These are phyloP conservation scores for Globisporangium solare DNA, from an alignment of 352 stramenopile species.

Conservation along the genomic window DNA sequence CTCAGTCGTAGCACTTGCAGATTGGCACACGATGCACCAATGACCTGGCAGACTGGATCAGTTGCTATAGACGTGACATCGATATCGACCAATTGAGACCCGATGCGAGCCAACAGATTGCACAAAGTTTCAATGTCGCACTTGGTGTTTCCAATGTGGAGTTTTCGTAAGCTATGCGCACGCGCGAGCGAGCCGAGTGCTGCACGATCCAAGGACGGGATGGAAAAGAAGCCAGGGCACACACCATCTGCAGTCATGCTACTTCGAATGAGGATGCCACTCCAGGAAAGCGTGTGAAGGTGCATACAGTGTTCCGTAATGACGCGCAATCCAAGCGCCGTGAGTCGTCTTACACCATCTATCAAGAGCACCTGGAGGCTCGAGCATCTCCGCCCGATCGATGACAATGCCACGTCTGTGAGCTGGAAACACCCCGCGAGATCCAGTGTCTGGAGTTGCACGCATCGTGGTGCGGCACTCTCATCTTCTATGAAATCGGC, in stretches of 20 bases:
- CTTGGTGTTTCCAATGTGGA: conserved; percentile 53
- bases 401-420: conserved; percentile 38
- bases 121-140: conserved; percentile 50
- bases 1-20: conserved; percentile 51
- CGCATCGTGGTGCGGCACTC: conserved; percentile 27
- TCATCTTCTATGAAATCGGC: conserved; percentile 26
- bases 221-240: conserved; percentile 54
- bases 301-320: conserved; percentile 32
- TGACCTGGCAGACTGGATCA: conserved; percentile 43
- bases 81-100: conserved; percentile 36
- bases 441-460: conserved; percentile 39
- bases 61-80: conserved; percentile 58
- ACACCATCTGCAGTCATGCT: conserved; percentile 12
- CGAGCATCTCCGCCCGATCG: conserved; percentile 30
- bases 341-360: conserved; percentile 53
- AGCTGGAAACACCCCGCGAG: conserved; percentile 65
- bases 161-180: conserved; percentile 24
- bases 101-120: conserved; percentile 12
- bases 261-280: conserved; percentile 55
- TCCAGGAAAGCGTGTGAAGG: conserved; percentile 41
- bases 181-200: conserved; percentile 24
- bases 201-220: conserved; percentile 34
- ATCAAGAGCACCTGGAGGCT: conserved; percentile 43
- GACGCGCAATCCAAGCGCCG: conserved; percentile 17
- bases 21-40: conserved; percentile 28